Evolutionary conservation across 2,329 filamentous ascomycete species (phyloP), one percentile per base, ranked within the genome.

Genomic region (Colletotrichum spaethianum): DNA sequence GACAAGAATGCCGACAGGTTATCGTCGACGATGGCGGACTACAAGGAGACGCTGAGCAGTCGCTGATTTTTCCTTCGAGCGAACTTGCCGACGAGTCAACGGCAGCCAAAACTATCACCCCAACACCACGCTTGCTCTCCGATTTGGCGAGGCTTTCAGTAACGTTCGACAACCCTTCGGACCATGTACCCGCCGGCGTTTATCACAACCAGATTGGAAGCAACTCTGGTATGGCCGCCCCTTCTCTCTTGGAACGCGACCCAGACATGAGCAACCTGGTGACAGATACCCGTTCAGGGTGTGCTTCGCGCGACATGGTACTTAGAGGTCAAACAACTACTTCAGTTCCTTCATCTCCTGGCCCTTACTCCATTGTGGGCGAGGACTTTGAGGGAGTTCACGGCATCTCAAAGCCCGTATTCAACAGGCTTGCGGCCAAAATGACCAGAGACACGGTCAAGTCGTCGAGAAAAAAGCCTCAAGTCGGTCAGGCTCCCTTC

Each of bases 21-120:
- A 36, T 72, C 53, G 59, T 72, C 53, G 70, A 72, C 20, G 70
- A 72, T 18, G 70, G 70, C 14, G 70, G 70, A 14, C 14, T 72
- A 16, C n/a, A 59, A 2, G 70, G 70, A 60, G 53, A 70, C 56
- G 57, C 48, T 77, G 62, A 76, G 75, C 14, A 70, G 52, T 8
- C 77, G 76, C n/a, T 77, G 77, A 38, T 72, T n/a, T 68, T 70
- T 28, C 68, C 68, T 0, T n/a, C 74, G 6, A 52, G 70, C 6
- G 11, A 42, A 3, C 9, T 16, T 4, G 9, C 23, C 6, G 11
- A 36, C 9, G 8, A 12, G 16, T 38, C 38, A 12, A 9, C n/a
- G 7, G 7, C 44, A 4, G 12, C 7, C 59, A 36, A 3, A n/a
- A 48, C 42, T 3, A 23, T 31, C 18, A n/a, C 12, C 1, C 46